phyloP scores from a whole-genome alignment of 495 filamentous ascomycete species.

The Podospora australis region DNA sequence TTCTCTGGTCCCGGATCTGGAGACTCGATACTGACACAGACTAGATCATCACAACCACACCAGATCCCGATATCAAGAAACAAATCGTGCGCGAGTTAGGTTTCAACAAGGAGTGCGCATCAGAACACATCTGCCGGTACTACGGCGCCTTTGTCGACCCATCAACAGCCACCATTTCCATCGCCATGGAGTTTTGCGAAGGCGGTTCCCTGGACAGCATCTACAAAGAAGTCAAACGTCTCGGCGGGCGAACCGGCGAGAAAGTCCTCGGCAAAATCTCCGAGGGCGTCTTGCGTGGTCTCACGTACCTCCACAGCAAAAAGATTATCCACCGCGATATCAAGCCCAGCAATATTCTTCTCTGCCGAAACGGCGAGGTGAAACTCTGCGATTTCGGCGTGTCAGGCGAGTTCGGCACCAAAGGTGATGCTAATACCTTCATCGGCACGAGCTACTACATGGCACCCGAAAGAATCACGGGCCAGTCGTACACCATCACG shows the following conservation, averaged over 20 bases:
- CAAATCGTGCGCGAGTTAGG: constrained; percentile 92
- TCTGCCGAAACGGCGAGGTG: constrained; percentile 87
- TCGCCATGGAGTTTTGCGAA: constrained; percentile 99
- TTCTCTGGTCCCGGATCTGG: neutral
- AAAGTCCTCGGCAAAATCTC: constrained; percentile 98
- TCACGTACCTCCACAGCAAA: constrained; percentile 92
- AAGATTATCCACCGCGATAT: constrained; percentile 99
- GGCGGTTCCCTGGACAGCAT: constrained; percentile 92
- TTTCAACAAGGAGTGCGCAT: constrained; percentile 96
- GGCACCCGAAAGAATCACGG: constrained; percentile 96
- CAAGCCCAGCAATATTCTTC: constrained; percentile 94
- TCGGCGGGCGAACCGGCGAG: constrained; percentile 91
- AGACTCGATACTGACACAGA: constrained; percentile 20
- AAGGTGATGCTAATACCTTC: constrained; percentile 97
- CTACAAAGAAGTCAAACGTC: constrained; percentile 92
- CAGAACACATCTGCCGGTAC: constrained; percentile 90
- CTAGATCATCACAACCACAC: constrained; percentile 95
- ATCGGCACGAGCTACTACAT: constrained; percentile 99
- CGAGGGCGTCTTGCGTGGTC: constrained; percentile 86
- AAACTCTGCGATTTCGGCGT: constrained; percentile 99
- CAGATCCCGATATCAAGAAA: constrained; percentile 94
- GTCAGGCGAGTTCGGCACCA: constrained; percentile 94
- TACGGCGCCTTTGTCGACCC: constrained; percentile 95
- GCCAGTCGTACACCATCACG: constrained; percentile 95
- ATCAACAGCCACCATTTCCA: constrained; percentile 87